Evolutionary conservation across 176 grass and related monocot genomes (phyloP), one percentile per base, ranked within the genome.

Genomic region (Raddia guianensis): DNA sequence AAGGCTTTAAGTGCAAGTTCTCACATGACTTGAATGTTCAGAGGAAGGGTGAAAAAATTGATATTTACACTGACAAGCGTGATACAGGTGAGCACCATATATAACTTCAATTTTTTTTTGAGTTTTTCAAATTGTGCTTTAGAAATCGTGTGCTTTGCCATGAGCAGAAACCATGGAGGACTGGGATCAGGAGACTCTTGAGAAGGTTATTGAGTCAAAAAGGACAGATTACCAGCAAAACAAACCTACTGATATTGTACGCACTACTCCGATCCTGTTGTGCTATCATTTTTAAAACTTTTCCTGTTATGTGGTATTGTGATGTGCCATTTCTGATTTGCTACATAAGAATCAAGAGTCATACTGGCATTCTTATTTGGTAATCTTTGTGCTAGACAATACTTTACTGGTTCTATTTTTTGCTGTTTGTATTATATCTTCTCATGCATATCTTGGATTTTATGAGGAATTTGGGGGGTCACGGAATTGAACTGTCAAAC

Each of bases 1-100:
- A 99, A 82, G 96, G 96, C 60, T 95, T 95, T 75, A 99, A 99
- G 72, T 99, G 96, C 68, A 99, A 99, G 49, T 99, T 99, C 84
- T 99, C 96, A 62, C 96, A 99, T 68, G 96, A 99, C 79, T 52
- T 99, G 61, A 93, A 93, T 93, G 84, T 99, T 11, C 96, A 99
- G 82, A 93, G 96, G 70, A 99, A 99, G 93, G 96, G 96, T 70
- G 96, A 99, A 75, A 99, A 99, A 82, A 99, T 99, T 43, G 96
- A 99, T 86, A 93, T 99, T 43, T 99, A 99, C 69, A 93, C 81
- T 6, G 96, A 99, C 87, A 89, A 99, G 85, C 96, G 96, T 54
- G 96, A 99, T 82, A 7, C 75, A 64, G 92, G 88, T 92, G 72
- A 44, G 64, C 21, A 0, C 42, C 16, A 59, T 46, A 62, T 21